A percentile compares a stretch with the other conserved stretches of the same genome.
Conservation (phyloP, 441 rosid species). For the Theobroma grandiflorum region DNA sequence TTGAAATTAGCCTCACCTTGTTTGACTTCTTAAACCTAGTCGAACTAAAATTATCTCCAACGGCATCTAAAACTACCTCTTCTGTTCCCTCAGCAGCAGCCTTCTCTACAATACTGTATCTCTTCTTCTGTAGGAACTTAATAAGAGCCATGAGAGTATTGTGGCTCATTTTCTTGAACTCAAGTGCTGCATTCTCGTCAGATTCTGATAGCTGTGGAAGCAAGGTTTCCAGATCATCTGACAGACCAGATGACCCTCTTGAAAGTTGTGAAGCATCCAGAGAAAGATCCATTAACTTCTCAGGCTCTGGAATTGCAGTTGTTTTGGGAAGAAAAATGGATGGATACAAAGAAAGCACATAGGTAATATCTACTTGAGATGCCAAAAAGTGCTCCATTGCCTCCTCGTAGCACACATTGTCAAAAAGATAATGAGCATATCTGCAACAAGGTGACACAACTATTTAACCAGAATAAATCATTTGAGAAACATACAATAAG, state of each 20-base stretch:
- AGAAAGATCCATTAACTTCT: slow-evolving; percentile 68
- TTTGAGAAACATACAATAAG: not conserved
- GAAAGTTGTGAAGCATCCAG: slow-evolving; percentile 74
- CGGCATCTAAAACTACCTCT: slow-evolving; percentile 92
- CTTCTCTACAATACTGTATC: slow-evolving; percentile 79
- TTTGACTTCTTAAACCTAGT: slow-evolving; percentile 73
- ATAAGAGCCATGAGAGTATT: slow-evolving; percentile 98
- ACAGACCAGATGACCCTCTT: slow-evolving; percentile 85
- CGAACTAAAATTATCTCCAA: slow-evolving; percentile 70
- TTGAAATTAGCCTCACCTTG: slow-evolving; percentile 57
- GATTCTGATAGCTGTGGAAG: slow-evolving; percentile 59
- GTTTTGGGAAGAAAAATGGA: slow-evolving; percentile 92
- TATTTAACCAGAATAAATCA: not conserved
- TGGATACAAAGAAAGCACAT: slow-evolving; percentile 92
- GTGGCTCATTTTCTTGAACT: slow-evolving; percentile 94
- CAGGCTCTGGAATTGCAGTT: slow-evolving; percentile 69
- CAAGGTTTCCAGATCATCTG: slow-evolving; percentile 85
- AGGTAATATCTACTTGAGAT: slow-evolving; percentile 95
- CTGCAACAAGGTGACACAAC: slow-evolving; percentile 49
- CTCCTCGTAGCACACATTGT: slow-evolving; percentile 93
- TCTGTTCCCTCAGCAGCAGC: slow-evolving; percentile 97
- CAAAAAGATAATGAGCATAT: slow-evolving; percentile 96
- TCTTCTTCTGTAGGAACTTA: slow-evolving; percentile 92
- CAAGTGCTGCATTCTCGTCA: slow-evolving; percentile 78
- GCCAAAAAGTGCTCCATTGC: slow-evolving; percentile 99